Evolutionary conservation across 2,329 filamentous ascomycete genomes (phyloP).

Genomic region (Metarhizium brunneum): DNA sequence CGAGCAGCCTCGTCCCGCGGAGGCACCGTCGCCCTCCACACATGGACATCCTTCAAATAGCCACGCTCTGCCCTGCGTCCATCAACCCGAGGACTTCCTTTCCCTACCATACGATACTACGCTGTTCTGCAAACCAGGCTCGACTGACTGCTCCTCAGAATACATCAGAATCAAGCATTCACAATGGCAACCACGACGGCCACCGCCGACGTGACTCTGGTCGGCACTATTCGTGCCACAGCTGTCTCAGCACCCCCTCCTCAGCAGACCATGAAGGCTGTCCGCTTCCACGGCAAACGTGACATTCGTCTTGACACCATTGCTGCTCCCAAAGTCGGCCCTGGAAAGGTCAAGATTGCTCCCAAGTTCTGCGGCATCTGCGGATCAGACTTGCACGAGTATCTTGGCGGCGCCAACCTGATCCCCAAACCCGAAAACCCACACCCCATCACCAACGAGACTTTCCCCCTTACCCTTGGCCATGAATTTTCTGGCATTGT

Average conservation of each 20-base stretch:
- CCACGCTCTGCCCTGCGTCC: neutral
- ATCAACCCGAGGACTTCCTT: neutral
- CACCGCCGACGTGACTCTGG: constrained; percentile 1
- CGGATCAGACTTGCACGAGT: constrained; percentile 26
- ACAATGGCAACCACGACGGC: constrained; percentile 3
- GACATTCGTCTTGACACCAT: constrained; percentile 46
- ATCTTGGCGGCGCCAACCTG: constrained; percentile 22
- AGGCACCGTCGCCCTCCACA: neutral
- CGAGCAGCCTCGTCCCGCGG: neutral
- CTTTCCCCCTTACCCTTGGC: constrained; percentile 50
- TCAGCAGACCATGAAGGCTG: constrained; percentile 36
- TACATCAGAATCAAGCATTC: neutral
- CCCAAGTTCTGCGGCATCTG: constrained; percentile 40
- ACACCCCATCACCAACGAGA: constrained; percentile 48
- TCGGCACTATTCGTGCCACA: constrained; percentile 7
- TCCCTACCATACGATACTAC: neutral
- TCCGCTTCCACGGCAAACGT: constrained; percentile 44
- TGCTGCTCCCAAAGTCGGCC: constrained; percentile 27
- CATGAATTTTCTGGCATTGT: constrained; percentile 57
- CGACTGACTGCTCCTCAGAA: neutral
- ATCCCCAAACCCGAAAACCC: constrained; percentile 33
- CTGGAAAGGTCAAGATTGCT: constrained; percentile 37
- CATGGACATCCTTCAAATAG: neutral
- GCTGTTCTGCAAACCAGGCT: neutral
- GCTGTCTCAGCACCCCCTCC: constrained; percentile 1